These are phyloP conservation scores for Cornus kousa DNA, from an alignment of 148 eudicot genomes.

Conservation along the genomic window DNA sequence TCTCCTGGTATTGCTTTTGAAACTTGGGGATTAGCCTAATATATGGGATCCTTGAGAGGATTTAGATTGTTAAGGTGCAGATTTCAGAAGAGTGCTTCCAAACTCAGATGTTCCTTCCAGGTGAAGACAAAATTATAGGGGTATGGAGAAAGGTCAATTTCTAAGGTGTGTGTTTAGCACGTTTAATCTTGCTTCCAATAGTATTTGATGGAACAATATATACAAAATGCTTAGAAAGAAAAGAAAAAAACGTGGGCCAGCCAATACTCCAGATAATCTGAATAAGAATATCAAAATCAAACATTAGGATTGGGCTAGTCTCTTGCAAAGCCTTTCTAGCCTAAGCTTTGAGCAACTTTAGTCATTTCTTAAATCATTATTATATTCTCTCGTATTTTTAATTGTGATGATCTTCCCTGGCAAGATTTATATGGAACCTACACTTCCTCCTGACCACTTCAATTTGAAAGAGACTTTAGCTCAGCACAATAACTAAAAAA, in stretches of 20 bases:
- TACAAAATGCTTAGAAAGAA: too few species aligned
- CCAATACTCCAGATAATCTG: not conserved
- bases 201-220: not conserved
- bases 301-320: not conserved
- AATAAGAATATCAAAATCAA: not conserved
- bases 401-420: not conserved
- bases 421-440: not conserved
- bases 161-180: not conserved
- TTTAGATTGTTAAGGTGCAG: not conserved
- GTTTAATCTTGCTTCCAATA: not conserved
- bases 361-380: not conserved
- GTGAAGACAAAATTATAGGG: not conserved
- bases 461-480: not conserved
- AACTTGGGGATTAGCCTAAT: too few species aligned
- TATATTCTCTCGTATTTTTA: not conserved
- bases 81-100: not conserved
- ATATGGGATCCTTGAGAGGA: not conserved
- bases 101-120: not conserved
- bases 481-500: too few species aligned
- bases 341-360: not conserved
- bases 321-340: not conserved
- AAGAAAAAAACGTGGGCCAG: not conserved
- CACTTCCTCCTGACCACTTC: too few species aligned
- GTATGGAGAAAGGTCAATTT: not conserved
- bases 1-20: too few species aligned